These are phyloP conservation scores for Hsuehochloa calcarea DNA, from an alignment of 176 grass and related monocot species.

Conservation along the genomic window DNA sequence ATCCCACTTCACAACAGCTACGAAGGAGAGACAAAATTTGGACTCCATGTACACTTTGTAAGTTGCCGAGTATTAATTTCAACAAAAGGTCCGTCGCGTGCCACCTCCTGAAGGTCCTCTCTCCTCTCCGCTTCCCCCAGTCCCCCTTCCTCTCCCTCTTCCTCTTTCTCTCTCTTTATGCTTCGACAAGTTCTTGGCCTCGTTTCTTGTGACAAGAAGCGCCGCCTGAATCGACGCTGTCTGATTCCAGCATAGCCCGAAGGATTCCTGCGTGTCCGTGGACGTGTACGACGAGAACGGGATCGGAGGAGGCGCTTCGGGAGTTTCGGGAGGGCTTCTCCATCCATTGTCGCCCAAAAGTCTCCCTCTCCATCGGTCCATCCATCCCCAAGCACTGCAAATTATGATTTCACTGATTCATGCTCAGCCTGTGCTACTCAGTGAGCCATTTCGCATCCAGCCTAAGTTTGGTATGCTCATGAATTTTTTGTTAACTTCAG, in stretches of 20 bases:
- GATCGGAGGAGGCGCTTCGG: conserved; percentile 80
- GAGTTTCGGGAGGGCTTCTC: conserved; percentile 77
- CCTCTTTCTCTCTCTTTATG: neutral
- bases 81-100: conserved; percentile 57
- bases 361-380: conserved; percentile 1
- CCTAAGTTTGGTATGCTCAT: neutral
- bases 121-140: neutral
- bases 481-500: conserved; percentile 39
- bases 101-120: conserved; percentile 82
- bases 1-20: no score
- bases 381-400: neutral
- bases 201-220: neutral
- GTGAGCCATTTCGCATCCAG: neutral
- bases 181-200: neutral
- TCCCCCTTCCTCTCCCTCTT: neutral
- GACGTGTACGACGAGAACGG: conserved; percentile 89
- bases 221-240: neutral
- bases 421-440: neutral
- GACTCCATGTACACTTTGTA: no score
- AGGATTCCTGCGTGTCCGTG: conserved; percentile 51
- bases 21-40: no score
- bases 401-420: neutral
- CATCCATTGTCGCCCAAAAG: conserved; percentile 96
- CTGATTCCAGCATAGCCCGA: conserved; percentile 53
- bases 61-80: no score